Evolutionary conservation across 139 green algal species (phyloP), one percentile per base, ranked within the genome.

Genomic region (Picochlorum costavermella): DNA sequence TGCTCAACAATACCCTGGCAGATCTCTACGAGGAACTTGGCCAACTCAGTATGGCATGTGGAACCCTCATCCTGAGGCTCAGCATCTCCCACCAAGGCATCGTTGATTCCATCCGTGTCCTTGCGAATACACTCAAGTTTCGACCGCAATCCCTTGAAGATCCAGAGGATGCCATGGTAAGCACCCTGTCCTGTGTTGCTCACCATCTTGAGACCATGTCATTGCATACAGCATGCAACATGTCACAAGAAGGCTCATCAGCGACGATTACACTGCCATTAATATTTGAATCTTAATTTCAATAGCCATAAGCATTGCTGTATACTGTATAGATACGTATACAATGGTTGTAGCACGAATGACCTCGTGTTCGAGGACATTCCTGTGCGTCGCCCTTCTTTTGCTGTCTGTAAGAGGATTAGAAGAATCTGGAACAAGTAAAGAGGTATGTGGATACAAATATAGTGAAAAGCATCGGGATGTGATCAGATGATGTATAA

Each of bases 41-140:
- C 28, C 51, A 17, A 20, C 56, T 81, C 36, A 70, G 72, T 6
- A 31, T 56, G 11, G 70, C 60, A 16, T 60, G 65, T 17, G 77
- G 78, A 37, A 75, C 64, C 1, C 63, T 77, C 9, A 60, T 56
- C 13, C n/a, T 85, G 56, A 68, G 71, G 11, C 23, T 79, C 8
- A 9, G 36, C 0, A 65, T 84, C 6, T 29, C 16, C 5, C 56
- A 37, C 16, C 40, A 20, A n/a, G 80, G 80, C 5, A 44, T 6
- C 1, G 70, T 83, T 17, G 55, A 29, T 1, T 58, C 61, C 4
- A 20, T 86, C 8, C 13, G 26, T 1, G 79, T 75, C 25, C 67
- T 87, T 25, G 65, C 75, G 30, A 76, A 87, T 58, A 87, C 81
- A 5, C 43, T 87, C 56, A 63, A 84, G 17, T 43, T 65, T 6